These are phyloP conservation scores for Geosmithia flava DNA, from an alignment of 2,329 filamentous ascomycete genomes.

Conservation along the genomic window DNA sequence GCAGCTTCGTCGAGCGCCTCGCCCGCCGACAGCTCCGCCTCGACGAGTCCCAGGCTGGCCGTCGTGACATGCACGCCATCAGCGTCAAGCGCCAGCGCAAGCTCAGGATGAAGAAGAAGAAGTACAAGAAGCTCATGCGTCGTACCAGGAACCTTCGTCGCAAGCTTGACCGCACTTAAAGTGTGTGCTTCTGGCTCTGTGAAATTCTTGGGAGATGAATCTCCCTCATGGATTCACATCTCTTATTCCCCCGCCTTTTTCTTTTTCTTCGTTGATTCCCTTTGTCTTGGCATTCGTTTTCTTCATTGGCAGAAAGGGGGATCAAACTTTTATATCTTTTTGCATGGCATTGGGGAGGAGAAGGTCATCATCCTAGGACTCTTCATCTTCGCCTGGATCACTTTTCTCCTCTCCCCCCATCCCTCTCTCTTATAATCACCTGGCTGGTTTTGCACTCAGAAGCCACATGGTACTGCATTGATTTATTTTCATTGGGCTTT, in stretches of 20 bases:
- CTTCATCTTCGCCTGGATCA: not conserved
- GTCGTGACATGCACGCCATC: conserved; percentile 61
- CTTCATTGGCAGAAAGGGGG: conserved; percentile 7
- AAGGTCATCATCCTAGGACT: not conserved
- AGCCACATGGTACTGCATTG: not conserved
- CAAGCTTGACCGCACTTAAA: conserved; percentile 60
- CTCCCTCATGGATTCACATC: not conserved
- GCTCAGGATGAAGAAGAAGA: conserved; percentile 99
- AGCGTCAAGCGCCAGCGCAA: conserved; percentile 87
- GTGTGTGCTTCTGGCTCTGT: not conserved
- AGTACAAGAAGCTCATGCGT: conserved; percentile 99
- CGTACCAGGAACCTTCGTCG: conserved; percentile 77
- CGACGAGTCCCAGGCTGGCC: conserved; percentile 37
- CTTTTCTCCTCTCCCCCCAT: not conserved
- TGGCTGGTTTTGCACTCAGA: too few relatives aligned
- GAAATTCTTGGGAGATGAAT: not conserved
- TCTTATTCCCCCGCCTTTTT: not conserved
- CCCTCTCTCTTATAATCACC: not conserved
- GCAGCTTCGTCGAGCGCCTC: conserved; percentile 60
- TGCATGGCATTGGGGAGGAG: not conserved
- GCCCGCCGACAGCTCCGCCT: conserved; percentile 49
- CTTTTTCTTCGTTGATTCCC: conserved; percentile 1
- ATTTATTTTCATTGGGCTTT: not conserved
- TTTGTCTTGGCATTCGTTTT: conserved; percentile 9
- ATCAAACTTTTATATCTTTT: not conserved